These are phyloP conservation scores for Achaetomiella virescens DNA, from an alignment of 495 filamentous ascomycete genomes.

Conservation along the genomic window DNA sequence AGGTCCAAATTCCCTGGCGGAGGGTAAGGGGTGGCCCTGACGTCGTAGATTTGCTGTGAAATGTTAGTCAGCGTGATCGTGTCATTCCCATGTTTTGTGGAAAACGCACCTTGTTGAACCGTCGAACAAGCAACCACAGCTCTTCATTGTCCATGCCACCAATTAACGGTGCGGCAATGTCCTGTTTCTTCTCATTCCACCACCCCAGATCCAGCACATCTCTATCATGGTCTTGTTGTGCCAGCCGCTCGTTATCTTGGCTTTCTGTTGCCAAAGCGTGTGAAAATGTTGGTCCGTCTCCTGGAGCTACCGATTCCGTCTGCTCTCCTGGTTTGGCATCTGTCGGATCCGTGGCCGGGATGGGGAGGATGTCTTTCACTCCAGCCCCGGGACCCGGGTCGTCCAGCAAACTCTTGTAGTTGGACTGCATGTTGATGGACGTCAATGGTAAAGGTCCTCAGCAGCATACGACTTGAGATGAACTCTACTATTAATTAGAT, in stretches of 20 bases:
- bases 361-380: constrained; percentile 30
- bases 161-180: constrained; percentile 57
- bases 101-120: constrained; percentile 70
- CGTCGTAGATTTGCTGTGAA: constrained; percentile 76
- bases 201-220: constrained; percentile 68
- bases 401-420: neutral
- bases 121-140: constrained; percentile 70
- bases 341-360: constrained; percentile 28
- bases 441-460: neutral
- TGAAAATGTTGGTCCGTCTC: constrained; percentile 31
- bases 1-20: constrained; percentile 61
- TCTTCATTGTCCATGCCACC: constrained; percentile 76
- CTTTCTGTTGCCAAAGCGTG: constrained; percentile 32
- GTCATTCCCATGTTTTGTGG: neutral
- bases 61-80: neutral
- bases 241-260: constrained; percentile 30
- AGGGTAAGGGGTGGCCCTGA: constrained; percentile 56
- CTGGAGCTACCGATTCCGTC: constrained; percentile 7
- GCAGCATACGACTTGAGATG: neutral
- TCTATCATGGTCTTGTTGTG: constrained; percentile 29
- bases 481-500: neutral
- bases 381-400: constrained; percentile 21
- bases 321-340: constrained; percentile 14
- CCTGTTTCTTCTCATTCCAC: constrained; percentile 62
- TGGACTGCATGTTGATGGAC: neutral